A percentile compares a stretch with the other conserved stretches of the same genome.
Evolutionary conservation across 345 rosid genomes (phyloP).

Genomic region (Murraya paniculata): DNA sequence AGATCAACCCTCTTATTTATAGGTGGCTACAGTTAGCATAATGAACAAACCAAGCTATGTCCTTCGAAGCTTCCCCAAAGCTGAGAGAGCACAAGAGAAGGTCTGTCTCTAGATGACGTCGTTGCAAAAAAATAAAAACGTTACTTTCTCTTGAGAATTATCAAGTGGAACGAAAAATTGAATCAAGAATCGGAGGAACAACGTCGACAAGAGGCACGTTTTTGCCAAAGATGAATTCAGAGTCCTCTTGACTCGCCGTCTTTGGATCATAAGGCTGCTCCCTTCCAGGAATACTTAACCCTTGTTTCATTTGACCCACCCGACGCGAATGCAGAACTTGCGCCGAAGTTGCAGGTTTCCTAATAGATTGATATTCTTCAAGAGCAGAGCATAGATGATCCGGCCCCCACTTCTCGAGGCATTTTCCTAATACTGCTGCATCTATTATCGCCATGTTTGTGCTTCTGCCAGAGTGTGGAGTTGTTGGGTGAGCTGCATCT

Average conservation of each 20-base stretch:
- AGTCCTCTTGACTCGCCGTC: constrained; percentile 28
- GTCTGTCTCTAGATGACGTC: neutral
- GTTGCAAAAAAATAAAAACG: neutral
- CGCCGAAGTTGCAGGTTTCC: constrained; percentile 50
- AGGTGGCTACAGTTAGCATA: neutral
- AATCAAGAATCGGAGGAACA: constrained; percentile 31
- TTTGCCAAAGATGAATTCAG: constrained; percentile 40
- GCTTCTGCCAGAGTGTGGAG: constrained; percentile 70
- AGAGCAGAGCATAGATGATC: constrained; percentile 48
- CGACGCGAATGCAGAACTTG: constrained; percentile 60
- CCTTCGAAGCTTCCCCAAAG: too few species aligned
- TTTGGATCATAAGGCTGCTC: constrained; percentile 29
- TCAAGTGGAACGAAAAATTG: constrained; percentile 1
- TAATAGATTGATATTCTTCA: constrained; percentile 55
- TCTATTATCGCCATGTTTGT: constrained; percentile 75
- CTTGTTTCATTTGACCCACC: constrained; percentile 64
- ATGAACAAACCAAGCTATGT: neutral
- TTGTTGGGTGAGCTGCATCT: constrained; percentile 81
- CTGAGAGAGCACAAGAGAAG: neutral
- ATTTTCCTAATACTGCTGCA: constrained; percentile 60
- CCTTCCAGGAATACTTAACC: constrained; percentile 34
- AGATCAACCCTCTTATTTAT: neutral
- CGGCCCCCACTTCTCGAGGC: constrained; percentile 45
- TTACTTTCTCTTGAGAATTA: neutral
- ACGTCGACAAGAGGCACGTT: constrained; percentile 45